phyloP scores from a whole-genome alignment of 2,329 filamentous ascomycete genomes.

The Calonectria multiphialidica region DNA sequence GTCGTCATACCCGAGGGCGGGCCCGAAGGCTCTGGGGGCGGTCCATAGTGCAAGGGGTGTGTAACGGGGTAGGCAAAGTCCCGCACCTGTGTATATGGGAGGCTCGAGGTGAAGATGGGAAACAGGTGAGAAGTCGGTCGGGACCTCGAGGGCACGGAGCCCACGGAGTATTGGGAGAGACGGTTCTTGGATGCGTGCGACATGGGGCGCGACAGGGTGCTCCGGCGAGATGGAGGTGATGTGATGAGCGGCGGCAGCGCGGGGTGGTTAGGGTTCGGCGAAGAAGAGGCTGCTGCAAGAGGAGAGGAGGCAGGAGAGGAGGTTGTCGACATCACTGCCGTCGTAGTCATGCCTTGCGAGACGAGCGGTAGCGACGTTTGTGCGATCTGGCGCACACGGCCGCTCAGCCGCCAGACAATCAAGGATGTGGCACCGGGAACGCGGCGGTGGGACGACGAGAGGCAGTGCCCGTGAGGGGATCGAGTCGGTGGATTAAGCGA shows the following conservation, averaged over 20 bases:
- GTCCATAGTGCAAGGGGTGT: slow-evolving; percentile 94
- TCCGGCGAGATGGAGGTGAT: slow-evolving; percentile 68
- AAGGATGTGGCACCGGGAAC: slow-evolving; percentile 34
- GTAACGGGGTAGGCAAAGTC: slow-evolving; percentile 92
- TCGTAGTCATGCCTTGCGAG: slow-evolving; percentile 51
- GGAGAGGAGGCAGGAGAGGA: slow-evolving; percentile 68
- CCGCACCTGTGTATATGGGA: slow-evolving; percentile 89
- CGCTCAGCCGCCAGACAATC: slow-evolving; percentile 43
- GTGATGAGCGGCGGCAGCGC: slow-evolving; percentile 69
- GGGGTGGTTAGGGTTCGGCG: slow-evolving; percentile 64
- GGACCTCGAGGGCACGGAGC: slow-evolving; percentile 77
- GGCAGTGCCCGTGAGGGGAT: slow-evolving; percentile 23
- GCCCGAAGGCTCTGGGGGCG: slow-evolving; percentile 79
- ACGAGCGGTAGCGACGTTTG: slow-evolving; percentile 40
- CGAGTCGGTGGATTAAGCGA: slow-evolving; percentile 25
- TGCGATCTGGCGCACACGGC: slow-evolving; percentile 47
- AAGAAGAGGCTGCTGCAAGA: slow-evolving; percentile 59
- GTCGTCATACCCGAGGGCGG: slow-evolving; percentile 86
- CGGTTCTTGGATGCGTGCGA: slow-evolving; percentile 85
- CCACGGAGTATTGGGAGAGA: slow-evolving; percentile 84
- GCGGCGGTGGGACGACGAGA: slow-evolving; percentile 34
- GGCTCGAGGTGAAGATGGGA: slow-evolving; percentile 85
- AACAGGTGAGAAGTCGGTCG: slow-evolving; percentile 86
- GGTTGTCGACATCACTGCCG: slow-evolving; percentile 68
- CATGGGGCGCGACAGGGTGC: slow-evolving; percentile 73